Percentiles rank a stretch among this genome's conserved stretches.
These are phyloP conservation scores for Cercospora canescens DNA, from an alignment of 2,329 filamentous ascomycete genomes.

Conservation along the genomic window DNA sequence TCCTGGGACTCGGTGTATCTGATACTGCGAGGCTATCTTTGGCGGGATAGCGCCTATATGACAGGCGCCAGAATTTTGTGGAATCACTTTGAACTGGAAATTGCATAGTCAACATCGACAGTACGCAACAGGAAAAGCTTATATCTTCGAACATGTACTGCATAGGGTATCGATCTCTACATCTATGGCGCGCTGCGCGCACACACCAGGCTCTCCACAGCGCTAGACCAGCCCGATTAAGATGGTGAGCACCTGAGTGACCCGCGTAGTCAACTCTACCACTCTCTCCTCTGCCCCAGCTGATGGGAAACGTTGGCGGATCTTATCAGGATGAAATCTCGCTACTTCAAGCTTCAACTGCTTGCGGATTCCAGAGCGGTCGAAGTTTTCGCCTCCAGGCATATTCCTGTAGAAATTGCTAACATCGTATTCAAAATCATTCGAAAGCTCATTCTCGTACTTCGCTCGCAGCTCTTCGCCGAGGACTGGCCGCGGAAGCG, in stretches of 20 bases:
- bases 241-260: slow-evolving; percentile 9
- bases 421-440: slow-evolving; percentile 4
- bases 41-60: slow-evolving; percentile 13
- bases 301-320: neutral
- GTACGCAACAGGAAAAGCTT: neutral
- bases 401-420: slow-evolving; percentile 9
- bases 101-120: neutral
- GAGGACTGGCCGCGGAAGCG: slow-evolving; percentile 2
- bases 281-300: neutral
- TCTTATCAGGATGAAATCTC: slow-evolving; percentile 7
- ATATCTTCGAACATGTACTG: neutral
- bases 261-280: neutral
- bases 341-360: slow-evolving; percentile 6
- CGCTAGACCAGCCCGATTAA: slow-evolving; percentile 4
- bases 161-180: neutral
- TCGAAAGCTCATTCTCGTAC: neutral
- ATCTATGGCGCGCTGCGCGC: neutral
- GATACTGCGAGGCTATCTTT: slow-evolving; percentile 10
- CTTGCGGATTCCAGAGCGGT: neutral
- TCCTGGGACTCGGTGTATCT: neutral
- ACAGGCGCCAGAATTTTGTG: slow-evolving; percentile 12
- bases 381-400: neutral
- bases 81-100: neutral
- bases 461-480: neutral
- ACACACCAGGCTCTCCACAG: neutral